Conservation (phyloP, 495 filamentous ascomycete species). For the Penicillium atrosanguineum region DNA sequence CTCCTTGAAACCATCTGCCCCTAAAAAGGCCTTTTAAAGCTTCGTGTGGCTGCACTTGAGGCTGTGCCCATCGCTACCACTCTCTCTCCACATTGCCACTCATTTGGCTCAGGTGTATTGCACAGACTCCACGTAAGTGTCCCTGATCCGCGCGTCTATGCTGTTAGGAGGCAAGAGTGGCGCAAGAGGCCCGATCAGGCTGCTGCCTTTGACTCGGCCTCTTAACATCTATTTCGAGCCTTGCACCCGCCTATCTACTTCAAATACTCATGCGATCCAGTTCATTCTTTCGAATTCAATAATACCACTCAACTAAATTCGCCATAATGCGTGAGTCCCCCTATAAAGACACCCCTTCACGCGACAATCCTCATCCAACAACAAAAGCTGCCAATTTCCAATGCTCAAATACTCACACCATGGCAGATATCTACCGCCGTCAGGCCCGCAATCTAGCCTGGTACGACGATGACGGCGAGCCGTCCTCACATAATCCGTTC, state of each 20-base stretch:
- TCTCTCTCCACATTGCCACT: neutral
- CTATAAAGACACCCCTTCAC: neutral
- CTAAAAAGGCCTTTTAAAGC: neutral
- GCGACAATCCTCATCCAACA: neutral
- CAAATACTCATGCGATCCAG: neutral
- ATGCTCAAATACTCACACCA: neutral
- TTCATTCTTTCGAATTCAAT: neutral
- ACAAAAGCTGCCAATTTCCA: neutral
- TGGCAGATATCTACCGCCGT: conserved; percentile 44
- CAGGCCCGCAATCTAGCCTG: conserved; percentile 45
- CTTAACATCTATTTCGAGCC: too few relatives aligned
- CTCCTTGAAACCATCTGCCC: neutral
- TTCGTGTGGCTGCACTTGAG: neutral
- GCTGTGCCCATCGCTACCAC: neutral
- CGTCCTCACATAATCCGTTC: conserved; percentile 48
- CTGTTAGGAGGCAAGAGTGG: neutral
- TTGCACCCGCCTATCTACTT: neutral
- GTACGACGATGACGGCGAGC: conserved; percentile 46
- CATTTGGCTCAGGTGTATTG: neutral
- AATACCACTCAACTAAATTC: neutral
- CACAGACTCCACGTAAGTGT: neutral
- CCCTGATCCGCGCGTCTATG: neutral
- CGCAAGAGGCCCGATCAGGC: neutral
- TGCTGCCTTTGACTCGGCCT: neutral
- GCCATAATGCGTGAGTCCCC: conserved; percentile 9